These are phyloP conservation scores for Hymenoscyphus salicellus DNA, from an alignment of 2,329 filamentous ascomycete species.

Conservation along the genomic window DNA sequence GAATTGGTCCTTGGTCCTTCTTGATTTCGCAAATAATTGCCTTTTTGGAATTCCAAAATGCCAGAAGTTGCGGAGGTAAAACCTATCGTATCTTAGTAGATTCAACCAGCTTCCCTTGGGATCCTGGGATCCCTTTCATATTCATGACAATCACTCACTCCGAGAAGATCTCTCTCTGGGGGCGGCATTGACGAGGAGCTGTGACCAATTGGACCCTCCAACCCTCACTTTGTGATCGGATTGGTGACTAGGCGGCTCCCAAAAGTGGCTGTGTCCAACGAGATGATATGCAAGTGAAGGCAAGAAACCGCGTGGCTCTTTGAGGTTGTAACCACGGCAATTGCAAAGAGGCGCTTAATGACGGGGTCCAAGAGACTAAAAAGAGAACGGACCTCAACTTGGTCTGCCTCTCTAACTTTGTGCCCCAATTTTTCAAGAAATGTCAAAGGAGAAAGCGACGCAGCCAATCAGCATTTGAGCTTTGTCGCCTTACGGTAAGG, in stretches of 20 bases:
- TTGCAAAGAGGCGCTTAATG: neutral
- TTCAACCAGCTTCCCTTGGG: no score
- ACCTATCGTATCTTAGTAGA: no score
- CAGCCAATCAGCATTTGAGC: neutral
- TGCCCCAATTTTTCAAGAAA: neutral
- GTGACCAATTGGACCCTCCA: neutral
- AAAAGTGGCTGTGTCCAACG: neutral
- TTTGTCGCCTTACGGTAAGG: neutral
- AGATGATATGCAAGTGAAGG: neutral
- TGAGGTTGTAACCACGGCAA: neutral
- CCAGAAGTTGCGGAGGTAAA: no score
- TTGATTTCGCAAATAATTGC: neutral
- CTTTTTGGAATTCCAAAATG: neutral
- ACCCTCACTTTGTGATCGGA: neutral
- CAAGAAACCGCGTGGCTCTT: neutral
- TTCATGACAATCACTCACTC: neutral
- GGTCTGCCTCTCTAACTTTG: neutral
- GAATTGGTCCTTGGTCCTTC: neutral
- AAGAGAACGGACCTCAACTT: neutral
- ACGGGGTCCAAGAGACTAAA: conserved; percentile 2
- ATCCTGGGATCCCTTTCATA: neutral
- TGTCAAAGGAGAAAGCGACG: neutral
- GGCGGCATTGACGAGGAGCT: neutral
- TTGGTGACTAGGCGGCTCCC: neutral
- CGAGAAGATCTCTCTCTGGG: neutral